Evolutionary conservation across 2,329 filamentous ascomycete species (phyloP).

Genomic region (Pseudogymnoascus sp.): DNA sequence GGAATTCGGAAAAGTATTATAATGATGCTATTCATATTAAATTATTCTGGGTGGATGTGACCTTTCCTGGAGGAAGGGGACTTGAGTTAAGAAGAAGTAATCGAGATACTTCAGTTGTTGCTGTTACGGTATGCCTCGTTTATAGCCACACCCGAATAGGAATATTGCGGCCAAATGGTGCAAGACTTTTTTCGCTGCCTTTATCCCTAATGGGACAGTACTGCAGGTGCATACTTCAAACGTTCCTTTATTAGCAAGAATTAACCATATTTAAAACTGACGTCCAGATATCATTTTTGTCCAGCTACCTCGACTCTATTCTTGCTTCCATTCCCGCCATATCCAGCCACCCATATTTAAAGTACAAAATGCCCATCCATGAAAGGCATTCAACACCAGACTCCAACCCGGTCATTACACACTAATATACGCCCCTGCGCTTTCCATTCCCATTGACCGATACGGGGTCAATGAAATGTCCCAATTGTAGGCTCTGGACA

Average conservation of each 20-base stretch:
- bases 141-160: neutral
- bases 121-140: neutral
- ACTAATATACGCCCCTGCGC: constrained; percentile 10
- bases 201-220: neutral
- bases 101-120: neutral
- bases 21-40: neutral
- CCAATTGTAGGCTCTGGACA: constrained; percentile 49
- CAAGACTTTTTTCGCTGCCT: neutral
- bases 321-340: constrained; percentile 1
- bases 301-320: neutral
- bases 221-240: neutral
- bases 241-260: neutral
- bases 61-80: too few relatives aligned
- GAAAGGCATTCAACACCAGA: constrained; percentile 3
- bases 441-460: constrained; percentile 2
- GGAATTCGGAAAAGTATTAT: neutral
- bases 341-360: constrained; percentile 4
- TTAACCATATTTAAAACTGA: neutral
- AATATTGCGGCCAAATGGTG: too few relatives aligned
- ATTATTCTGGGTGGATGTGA: neutral
- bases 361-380: constrained; percentile 3
- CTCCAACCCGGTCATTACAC: neutral
- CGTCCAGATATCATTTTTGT: neutral
- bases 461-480: constrained; percentile 23
- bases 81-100: neutral